These are phyloP conservation scores for Thinopyrum elongatum DNA, from an alignment of 176 grass and related monocot genomes.

Conservation along the genomic window DNA sequence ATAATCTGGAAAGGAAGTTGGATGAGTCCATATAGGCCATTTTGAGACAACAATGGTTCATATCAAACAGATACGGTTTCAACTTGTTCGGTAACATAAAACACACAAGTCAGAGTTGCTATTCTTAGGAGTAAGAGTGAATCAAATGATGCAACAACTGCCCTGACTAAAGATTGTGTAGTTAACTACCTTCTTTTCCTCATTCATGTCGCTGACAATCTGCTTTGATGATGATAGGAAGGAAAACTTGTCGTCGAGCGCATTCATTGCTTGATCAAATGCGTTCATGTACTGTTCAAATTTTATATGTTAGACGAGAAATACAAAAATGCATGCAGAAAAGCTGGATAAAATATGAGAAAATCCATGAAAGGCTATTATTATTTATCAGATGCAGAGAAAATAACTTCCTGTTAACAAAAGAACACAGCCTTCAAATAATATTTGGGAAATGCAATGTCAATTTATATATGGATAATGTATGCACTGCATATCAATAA, in stretches of 20 bases:
- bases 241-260: slow-evolving; percentile 69
- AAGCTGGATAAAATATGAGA: not conserved
- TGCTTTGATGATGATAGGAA: slow-evolving; percentile 84
- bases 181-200: slow-evolving; percentile 78
- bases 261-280: slow-evolving; percentile 95
- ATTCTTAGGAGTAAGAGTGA: not conserved
- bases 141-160: slow-evolving; percentile 10
- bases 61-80: not conserved
- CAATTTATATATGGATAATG: not conserved
- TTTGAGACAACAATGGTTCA: slow-evolving; percentile 15
- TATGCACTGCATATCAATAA: not conserved
- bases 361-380: not conserved
- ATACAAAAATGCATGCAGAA: not conserved
- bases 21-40: slow-evolving; percentile 1
- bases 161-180: not conserved
- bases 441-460: not conserved
- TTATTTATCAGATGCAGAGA: not conserved
- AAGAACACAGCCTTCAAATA: not conserved
- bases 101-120: not conserved
- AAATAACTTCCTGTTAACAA: not conserved
- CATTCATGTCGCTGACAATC: slow-evolving; percentile 81
- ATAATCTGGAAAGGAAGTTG: slow-evolving; percentile 62
- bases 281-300: slow-evolving; percentile 85
- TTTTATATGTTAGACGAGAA: slow-evolving; percentile 28
- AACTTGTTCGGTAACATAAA: not conserved